These are phyloP conservation scores for Globisporangium mamillatum DNA, from an alignment of 352 stramenopile species.

Conservation along the genomic window DNA sequence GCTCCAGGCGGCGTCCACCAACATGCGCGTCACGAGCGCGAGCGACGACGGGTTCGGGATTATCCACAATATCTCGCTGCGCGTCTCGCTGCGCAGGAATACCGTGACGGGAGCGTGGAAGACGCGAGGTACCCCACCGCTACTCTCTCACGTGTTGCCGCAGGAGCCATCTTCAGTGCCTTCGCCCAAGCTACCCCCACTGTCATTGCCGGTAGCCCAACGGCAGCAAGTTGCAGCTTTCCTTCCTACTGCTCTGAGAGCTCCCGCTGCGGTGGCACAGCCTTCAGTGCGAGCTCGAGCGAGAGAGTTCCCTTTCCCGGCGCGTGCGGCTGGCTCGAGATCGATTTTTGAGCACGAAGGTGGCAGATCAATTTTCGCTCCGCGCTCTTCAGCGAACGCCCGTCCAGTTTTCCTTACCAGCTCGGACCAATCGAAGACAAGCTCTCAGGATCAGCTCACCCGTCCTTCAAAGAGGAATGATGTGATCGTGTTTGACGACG, in stretches of 20 bases:
- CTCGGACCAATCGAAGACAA: no score
- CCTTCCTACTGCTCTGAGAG: background rate
- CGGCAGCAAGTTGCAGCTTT: conserved; percentile 1
- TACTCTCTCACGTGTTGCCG: background rate
- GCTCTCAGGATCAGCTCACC: background rate
- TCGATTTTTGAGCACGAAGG: conserved; percentile 9
- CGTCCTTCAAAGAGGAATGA: background rate
- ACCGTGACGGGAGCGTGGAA: background rate
- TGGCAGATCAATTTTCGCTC: conserved; percentile 7
- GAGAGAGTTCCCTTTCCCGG: conserved; percentile 7
- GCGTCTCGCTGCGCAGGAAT: conserved; percentile 2
- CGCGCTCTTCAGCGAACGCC: background rate
- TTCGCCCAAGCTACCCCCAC: background rate
- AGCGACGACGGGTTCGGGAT: background rate
- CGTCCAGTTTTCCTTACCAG: background rate
- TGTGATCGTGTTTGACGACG: conserved; percentile 12
- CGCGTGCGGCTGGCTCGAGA: background rate
- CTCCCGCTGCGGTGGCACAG: background rate
- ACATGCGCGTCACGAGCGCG: conserved; percentile 14
- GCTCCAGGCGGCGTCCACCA: conserved; percentile 9
- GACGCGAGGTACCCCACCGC: background rate
- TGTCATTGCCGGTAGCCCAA: background rate
- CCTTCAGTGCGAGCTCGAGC: background rate
- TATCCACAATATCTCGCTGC: background rate
- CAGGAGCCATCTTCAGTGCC: background rate